Base-by-base conservation (phyloP, 495 filamentous ascomycete species). In the Acidomyces sp. region DNA sequence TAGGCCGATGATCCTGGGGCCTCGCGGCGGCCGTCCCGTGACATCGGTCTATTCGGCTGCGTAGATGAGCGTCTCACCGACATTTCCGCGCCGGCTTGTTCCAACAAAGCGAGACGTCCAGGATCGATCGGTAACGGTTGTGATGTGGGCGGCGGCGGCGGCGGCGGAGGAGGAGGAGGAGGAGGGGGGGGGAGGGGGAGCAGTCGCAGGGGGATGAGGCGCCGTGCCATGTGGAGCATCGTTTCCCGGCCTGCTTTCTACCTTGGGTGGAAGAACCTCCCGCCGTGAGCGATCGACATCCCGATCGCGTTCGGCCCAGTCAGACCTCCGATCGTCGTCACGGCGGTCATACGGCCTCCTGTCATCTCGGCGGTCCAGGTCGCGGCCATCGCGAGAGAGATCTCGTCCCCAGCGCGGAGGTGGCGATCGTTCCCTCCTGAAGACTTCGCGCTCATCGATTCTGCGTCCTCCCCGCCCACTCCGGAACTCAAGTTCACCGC, bases 401-500 rank as follows among this genome's bases (percentile, higher is more conserved):
- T 60, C 57, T 34, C 55, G 34, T 1, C 53, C 55, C 36, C 59
- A 50, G 18, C 52, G 45, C 24, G 48, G 36, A 15, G 51, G 48
- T 9, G 50, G 51, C 5, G 82, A 85, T 22, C 78, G 70, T 53
- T 80, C 80, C 34, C 81, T 69, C 34, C 68, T 60, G 50, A 69
- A 67, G 1, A 55, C 44, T 20, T 76, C 71, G 31, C 78, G 70
- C 32, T 84, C 81, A 43, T 48, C 44, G 37, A 23, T 20, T n/a
- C 44, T 31, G 12, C 44, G 25, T 29, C 37, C 44, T 9, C 31
- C 31, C 7, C 31, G 31, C 5, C 17, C 17, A 21, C 34, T 47
- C 23, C 55, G 46, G 42, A 67, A 68, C 27, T 79, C 77, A 71
- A 73, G 80, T 34, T 81, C 78, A 3, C 72, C 75, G 11, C 78